Evolutionary conservation across 805 yeast genomes (phyloP), one percentile per base, ranked within the genome.

Genomic region (Candida nitratophila): DNA sequence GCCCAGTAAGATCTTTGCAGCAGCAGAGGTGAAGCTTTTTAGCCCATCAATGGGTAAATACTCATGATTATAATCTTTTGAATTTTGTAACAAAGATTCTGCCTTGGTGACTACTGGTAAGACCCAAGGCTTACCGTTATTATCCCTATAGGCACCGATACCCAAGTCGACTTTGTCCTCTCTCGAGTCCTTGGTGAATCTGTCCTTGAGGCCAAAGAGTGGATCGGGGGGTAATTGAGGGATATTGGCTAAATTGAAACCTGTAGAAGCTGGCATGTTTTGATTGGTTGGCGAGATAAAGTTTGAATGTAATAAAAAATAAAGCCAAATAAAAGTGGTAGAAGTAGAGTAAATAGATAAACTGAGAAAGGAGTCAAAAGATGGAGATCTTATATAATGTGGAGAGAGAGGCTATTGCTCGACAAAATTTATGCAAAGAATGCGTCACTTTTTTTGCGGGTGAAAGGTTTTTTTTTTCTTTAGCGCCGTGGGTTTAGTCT

Each of bases 21-120:
- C 86, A 44, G 82, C 82, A 11, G 67, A 56, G 41, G 84, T 77
- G 61, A 88, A 84, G 15, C 77, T 72, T 38, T 78, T 77, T 52
- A 73, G 76, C 27, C 97, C 97, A 11, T 82, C 66, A 57, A 89
- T 89, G n/a, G 86, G 80, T 49, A 88, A 71, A 65, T 89, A 89
- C 65, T 89, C 97, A 65, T 89, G 96, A 70, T 87, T 86, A 66
- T 76, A 82, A 39, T 60, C 69, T 12, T 79, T 76, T 38, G 80
- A 77, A 34, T 68, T 63, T 32, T 80, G 79, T 46, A 89, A 67
- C 55, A 76, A 63, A 43, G 68, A 61, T 65, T 88, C 96, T 50
- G 30, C 41, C 43, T 66, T 59, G 49, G 63, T 70, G 10, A 86
- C 91, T 21, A 86, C 76, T 21, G 86, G 86, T 40, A 81, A 66